Base-by-base conservation (phyloP, 2,329 filamentous ascomycete genomes). In the Monosporascus sp. region DNA sequence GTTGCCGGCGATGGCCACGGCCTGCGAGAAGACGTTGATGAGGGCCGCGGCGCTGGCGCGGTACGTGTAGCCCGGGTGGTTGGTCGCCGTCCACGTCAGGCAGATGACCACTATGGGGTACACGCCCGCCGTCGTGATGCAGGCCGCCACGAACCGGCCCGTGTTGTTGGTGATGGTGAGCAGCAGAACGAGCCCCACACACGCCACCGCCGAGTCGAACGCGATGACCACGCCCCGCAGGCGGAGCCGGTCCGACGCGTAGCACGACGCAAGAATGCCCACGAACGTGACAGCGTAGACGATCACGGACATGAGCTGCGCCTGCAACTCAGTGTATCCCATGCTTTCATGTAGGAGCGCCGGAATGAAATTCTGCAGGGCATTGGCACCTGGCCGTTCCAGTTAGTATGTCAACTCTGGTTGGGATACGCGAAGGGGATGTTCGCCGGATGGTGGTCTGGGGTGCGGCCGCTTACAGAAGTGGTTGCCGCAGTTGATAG, bases 381-480 rank as follows among this genome's bases (percentile, higher is more conserved):
- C 43, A 22, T 46, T 46, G 14, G 11, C n/a, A 47, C 19, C 31
- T 51, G 24, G 36, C 22, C 9, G 17, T 14, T 20, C 19, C 7
- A 37, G n/a, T n/a, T 22, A 20, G 41, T 17, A 16, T 11, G 17
- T 16, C 3, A 44, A 17, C 14, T 44, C 19, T 19, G 20, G 7
- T 3, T 44, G 3, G 41, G 11, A 56, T 53, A 37, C 50, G 52
- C 57, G 7, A 48, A 7, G 36, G 59, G 56, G 36, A 61, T 56
- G 31, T 61, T 54, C 0, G 59, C 57, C 1, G 62, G 50, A 51
- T 61, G 62, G 38, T 7, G 20, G n/a, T 17, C 60, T 64, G 9
- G 62, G 62, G n/a, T 61, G 49, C 3, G 62, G 61, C 6, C 51
- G 55, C 17, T 58, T 52, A 55, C 61, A 64, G 53, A 63, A 65